Base-by-base conservation (phyloP, 2,329 filamentous ascomycete genomes). In the Neofusicoccum sp. region DNA sequence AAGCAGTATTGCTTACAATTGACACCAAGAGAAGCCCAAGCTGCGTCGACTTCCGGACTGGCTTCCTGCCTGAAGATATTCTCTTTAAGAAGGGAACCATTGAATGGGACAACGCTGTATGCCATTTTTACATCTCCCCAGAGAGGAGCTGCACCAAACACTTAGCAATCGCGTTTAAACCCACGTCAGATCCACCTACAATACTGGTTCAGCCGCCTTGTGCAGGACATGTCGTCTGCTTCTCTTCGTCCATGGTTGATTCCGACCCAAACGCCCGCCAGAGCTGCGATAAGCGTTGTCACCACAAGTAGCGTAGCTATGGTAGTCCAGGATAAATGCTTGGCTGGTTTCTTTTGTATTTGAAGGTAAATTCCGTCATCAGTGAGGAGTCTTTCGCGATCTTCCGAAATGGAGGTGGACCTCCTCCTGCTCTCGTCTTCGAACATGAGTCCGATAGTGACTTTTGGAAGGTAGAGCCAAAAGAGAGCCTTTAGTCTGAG, bases 21-120 rank as follows among this genome's bases (percentile, higher is more conserved):
- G 0, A 80, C 73, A 8, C 82, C 82, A 0, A 84, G 64, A 1
- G 76, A 75, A 24, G 74, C 76, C 84, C 85, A 87, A 0, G 84
- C 84, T 3, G 76, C 77, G 62, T 87, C 85, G 0, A 85, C 83
- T 54, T 83, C 80, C 0, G 81, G 78, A 0, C 80, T 65, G 1
- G 77, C 80, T 11, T 75, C 68, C 61, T 78, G 74, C 1, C 84
- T 79, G 66, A 82, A 87, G 14, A 82, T 70, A 28, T 80, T 81
- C 64, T 84, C 79, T 0, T 82, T 72, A 59, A 85, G 65, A 20
- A 87, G 82, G 0, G 80, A 81, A 0, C 84, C 84, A 63, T 87
- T 84, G 69, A 86, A 87, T 1, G 64, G 64, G 54, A 77, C 68
- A 0, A 67, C 67, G 9, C 73, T 69, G 67, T 79, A 82, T 9